Percentiles rank a stretch among this genome's conserved stretches.
Evolutionary conservation across 495 filamentous ascomycete species (phyloP).

Genomic region (Pyronema domesticum): DNA sequence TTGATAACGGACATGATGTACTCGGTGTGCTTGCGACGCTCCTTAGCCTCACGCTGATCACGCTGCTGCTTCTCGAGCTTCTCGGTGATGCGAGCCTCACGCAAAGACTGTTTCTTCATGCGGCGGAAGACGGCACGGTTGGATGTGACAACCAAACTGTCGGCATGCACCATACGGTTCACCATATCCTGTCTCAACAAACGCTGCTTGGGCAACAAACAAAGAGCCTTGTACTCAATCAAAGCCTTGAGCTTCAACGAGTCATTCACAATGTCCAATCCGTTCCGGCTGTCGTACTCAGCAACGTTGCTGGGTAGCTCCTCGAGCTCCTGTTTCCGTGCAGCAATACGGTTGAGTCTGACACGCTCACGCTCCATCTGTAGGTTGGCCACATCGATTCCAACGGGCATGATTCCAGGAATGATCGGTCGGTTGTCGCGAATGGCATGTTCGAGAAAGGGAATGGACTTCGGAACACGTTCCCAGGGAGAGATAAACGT

Average conservation of each 20-base stretch:
- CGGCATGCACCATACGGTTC: constrained; percentile 75
- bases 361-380: constrained; percentile 72
- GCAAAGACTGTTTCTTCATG: constrained; percentile 87
- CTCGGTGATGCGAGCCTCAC: constrained; percentile 94
- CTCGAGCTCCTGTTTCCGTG: constrained; percentile 67
- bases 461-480: constrained; percentile 32
- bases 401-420: constrained; percentile 70
- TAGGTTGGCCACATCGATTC: constrained; percentile 67
- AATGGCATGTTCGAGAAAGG: constrained; percentile 56
- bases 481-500: constrained; percentile 23
- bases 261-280: constrained; percentile 42
- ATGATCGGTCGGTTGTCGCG: constrained; percentile 58
- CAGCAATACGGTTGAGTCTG: constrained; percentile 71
- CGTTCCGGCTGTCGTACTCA: constrained; percentile 58
- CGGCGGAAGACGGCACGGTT: constrained; percentile 77
- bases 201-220: constrained; percentile 67
- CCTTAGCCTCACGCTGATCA: constrained; percentile 77
- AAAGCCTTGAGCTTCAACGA: constrained; percentile 72
- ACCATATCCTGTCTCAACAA: constrained; percentile 68
- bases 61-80: constrained; percentile 97
- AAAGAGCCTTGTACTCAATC: constrained; percentile 81
- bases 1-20: constrained; percentile 58
- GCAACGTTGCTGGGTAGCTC: constrained; percentile 62
- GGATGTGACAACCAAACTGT: constrained; percentile 86
- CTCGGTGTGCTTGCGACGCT: constrained; percentile 90